Percentiles rank a stretch among this genome's conserved stretches.
phyloP scores from a whole-genome alignment of 2,329 filamentous ascomycete genomes.

The Ascochyta viciae-villosae region DNA sequence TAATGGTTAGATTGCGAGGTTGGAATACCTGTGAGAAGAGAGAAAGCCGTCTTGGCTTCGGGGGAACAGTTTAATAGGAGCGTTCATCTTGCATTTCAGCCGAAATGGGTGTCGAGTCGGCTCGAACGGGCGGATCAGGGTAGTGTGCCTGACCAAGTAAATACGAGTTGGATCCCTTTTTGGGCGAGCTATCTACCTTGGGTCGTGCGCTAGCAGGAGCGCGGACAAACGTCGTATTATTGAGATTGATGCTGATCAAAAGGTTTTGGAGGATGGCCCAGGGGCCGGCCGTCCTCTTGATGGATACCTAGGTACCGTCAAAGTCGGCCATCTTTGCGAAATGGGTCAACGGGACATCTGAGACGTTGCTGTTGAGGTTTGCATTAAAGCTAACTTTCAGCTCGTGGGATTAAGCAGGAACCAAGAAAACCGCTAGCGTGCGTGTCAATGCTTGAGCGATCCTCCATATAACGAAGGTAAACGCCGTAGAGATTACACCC shows the following conservation, averaged over 20 bases:
- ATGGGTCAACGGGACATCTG: constrained; percentile 22
- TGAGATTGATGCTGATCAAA: constrained; percentile 21
- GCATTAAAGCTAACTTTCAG: constrained; percentile 23
- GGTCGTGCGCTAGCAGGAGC: constrained; percentile 26
- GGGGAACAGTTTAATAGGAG: constrained; percentile 29
- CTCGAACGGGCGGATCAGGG: constrained; percentile 25
- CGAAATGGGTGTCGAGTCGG: constrained; percentile 21
- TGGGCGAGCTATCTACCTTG: constrained; percentile 28
- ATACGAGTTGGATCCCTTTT: constrained; percentile 28
- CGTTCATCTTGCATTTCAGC: constrained; percentile 23
- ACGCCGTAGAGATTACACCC: constrained; percentile 11
- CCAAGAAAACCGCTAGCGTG: constrained; percentile 29
- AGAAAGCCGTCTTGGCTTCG: constrained; percentile 26
- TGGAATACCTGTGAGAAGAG: constrained; percentile 29
- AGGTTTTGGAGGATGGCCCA: constrained; percentile 25
- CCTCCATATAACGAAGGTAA: constrained; percentile 1
- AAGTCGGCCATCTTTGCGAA: constrained; percentile 28
- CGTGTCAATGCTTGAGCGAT: constrained; percentile 27
- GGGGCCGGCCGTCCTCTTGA: constrained; percentile 22
- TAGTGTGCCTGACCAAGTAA: constrained; percentile 28
- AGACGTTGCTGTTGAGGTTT: constrained; percentile 25
- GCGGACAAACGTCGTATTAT: constrained; percentile 29
- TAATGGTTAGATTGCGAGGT: constrained; percentile 31
- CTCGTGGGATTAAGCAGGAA: constrained; percentile 23
- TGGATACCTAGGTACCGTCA: constrained; percentile 21